These are phyloP conservation scores for Mucor velutinosus DNA, from an alignment of 371 early-diverging fungal genomes.

Conservation along the genomic window DNA sequence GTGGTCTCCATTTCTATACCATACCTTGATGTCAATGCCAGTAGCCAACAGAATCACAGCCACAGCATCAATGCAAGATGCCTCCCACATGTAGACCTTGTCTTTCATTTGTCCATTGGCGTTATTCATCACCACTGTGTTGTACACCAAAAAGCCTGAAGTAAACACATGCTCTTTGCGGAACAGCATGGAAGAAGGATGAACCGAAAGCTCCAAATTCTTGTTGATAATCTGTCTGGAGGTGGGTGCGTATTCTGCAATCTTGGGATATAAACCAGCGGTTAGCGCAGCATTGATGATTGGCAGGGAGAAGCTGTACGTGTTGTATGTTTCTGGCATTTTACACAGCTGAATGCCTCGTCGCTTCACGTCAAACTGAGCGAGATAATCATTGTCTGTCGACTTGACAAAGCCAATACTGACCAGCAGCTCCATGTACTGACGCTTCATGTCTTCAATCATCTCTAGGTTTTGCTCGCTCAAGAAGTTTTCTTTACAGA, in stretches of 20 bases:
- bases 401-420: constrained; percentile 74
- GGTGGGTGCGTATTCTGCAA: constrained; percentile 44
- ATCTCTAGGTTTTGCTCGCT: constrained; percentile 64
- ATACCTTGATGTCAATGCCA: constrained; percentile 58
- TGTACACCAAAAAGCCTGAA: constrained; percentile 56
- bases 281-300: constrained; percentile 69
- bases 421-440: constrained; percentile 72
- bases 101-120: constrained; percentile 15
- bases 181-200: constrained; percentile 63
- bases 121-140: constrained; percentile 58
- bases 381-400: constrained; percentile 18
- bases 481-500: constrained; percentile 60
- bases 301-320: constrained; percentile 41
- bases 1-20: background rate
- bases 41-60: constrained; percentile 60
- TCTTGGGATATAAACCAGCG: constrained; percentile 69
- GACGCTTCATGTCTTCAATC: constrained; percentile 83
- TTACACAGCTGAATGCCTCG: constrained; percentile 38
- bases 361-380: constrained; percentile 22
- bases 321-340: constrained; percentile 51
- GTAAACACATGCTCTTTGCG: constrained; percentile 28
- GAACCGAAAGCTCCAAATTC: constrained; percentile 45
- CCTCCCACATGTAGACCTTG: constrained; percentile 61
- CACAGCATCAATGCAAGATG: constrained; percentile 49
- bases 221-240: constrained; percentile 19